Percentiles rank a stretch among this genome's conserved stretches.
Evolutionary conservation across 768 basidiomycete species (phyloP).

Genomic region (Mycena chlorophos): DNA sequence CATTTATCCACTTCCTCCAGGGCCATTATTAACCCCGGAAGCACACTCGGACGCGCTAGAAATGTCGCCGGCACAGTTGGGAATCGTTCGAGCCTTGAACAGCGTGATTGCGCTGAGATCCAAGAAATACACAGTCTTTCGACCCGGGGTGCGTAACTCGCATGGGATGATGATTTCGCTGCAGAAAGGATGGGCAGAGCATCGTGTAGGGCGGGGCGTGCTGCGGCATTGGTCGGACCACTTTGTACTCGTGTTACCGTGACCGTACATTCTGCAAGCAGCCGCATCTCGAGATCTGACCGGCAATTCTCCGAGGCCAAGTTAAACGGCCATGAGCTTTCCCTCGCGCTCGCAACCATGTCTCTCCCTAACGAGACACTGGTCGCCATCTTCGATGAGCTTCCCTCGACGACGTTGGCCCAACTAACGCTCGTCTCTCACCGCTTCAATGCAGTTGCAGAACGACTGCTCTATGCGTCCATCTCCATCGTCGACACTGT

Average conservation of each 20-base stretch:
- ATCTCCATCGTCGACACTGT: conserved; percentile 51
- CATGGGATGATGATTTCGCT: conserved; percentile 32
- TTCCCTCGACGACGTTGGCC: conserved; percentile 39
- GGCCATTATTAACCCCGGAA: not conserved
- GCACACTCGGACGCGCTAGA: not conserved
- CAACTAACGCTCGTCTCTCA: conserved; percentile 46
- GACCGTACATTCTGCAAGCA: not conserved
- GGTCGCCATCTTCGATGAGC: conserved; percentile 44
- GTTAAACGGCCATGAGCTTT: not conserved
- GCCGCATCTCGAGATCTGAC: not conserved
- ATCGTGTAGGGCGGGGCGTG: conserved; percentile 29
- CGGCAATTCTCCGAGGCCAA: not conserved
- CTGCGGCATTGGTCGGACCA: conserved; percentile 31
- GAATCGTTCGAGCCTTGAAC: conserved; percentile 29
- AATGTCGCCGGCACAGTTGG: conserved; percentile 24
- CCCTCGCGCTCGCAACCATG: conserved; percentile 21
- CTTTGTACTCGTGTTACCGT: conserved; percentile 22
- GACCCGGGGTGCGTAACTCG: conserved; percentile 28
- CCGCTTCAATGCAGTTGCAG: conserved; percentile 52
- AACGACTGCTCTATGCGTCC: conserved; percentile 58
- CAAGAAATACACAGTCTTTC: conserved; percentile 30
- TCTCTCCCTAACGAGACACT: conserved; percentile 60
- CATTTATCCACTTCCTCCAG: conserved; percentile 3
- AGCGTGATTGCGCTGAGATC: conserved; percentile 24
- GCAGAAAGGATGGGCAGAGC: conserved; percentile 26